Evolutionary conservation across 2,329 filamentous ascomycete species (phyloP), one percentile per base, ranked within the genome.

Genomic region (Ceratocystis harringtonii): DNA sequence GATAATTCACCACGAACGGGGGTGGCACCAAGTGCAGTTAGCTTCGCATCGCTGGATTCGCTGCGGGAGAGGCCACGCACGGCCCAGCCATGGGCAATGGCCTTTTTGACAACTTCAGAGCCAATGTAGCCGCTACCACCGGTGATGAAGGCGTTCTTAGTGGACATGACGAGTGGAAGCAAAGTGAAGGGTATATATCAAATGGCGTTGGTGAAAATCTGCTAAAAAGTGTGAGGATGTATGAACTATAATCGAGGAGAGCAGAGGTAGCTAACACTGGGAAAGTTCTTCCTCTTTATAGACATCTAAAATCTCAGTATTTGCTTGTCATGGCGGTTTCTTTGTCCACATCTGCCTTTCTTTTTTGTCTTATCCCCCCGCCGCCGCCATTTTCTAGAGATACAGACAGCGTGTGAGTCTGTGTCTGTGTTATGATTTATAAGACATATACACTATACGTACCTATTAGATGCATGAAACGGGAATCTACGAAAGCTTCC

Each of bases 11-110:
- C 78, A 36, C 75, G 74, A 3, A 78, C 70, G 1, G 76, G 74
- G 0, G 69, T 70, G 0, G 73, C 78, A 50, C 78, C 77, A 3
- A 76, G 70, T 2, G 67, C 67, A n/a, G 66, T 67, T 1, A 79
- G 69, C 50, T 75, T 75, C 6, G 69, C 70, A 65, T 77, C 75
- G 61, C 72, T 72, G 1, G 68, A 32, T 10, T 73, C 71, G 48
- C 69, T 73, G 61, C 78, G 76, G 3, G 77, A 77, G 1, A 80
- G 75, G 4, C 74, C 77, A 62, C 71, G 70, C 19, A 80, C 76
- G 6, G 69, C 66, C 69, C 79, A 76, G 66, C 77, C 76, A 5
- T 73, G 67, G 17, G 70, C 68, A 43, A 78, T 67, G 65, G 76
- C 76, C 32, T 72, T 68, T 50, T 72, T 69, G 44, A 71, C 72